Base-by-base conservation (phyloP, 1,284 basidiomycete genomes). In the Wolfiporia cocos region DNA sequence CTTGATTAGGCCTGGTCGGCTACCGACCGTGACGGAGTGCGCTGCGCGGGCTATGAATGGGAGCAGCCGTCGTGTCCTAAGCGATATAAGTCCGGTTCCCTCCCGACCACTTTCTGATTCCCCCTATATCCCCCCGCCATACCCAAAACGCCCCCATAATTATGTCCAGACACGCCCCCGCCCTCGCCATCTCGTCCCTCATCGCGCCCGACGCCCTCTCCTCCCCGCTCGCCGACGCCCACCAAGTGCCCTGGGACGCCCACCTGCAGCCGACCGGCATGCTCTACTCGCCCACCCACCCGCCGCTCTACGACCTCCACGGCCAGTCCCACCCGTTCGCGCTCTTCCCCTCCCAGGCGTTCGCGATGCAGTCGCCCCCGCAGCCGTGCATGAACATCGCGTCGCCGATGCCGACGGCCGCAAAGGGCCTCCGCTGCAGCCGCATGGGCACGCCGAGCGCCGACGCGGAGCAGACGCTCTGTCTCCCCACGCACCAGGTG, bases 401-500 rank as follows among this genome's bases (percentile, higher is more conserved):
- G 45, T 75, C 78, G 28, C 74, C 79, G 2, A 53, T 69, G 26
- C 67, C 70, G 5, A n/a, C n/a, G n/a, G 42, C 69, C 18, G 47
- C 66, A n/a, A 67, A 65, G 42, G 65, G 72, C 51, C 74, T 80
- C 64, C 71, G 68, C 57, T 69, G 70, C 47, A 47, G 47, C 44
- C 68, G 68, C 51, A 63, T 65, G 55, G 61, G 64, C 57, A 65
- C 75, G n/a, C 75, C 76, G 50, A 55, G 63, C 11, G 53, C 56
- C 21, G 63, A 66, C 12, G 65, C 72, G 11, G 54, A 58, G 46
- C 71, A 71, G 43, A 67, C 73, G 43, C 62, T 75, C 32, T 86
- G 81, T 56, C 59, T 85, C 17, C 72, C 82, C 28, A 85, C 82
- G 10, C 74, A 76, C 57, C 78, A 86, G 63, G 68, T 85, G 48